Conservation (phyloP, 441 rosid genomes). For the Gossypium schwendimanii region DNA sequence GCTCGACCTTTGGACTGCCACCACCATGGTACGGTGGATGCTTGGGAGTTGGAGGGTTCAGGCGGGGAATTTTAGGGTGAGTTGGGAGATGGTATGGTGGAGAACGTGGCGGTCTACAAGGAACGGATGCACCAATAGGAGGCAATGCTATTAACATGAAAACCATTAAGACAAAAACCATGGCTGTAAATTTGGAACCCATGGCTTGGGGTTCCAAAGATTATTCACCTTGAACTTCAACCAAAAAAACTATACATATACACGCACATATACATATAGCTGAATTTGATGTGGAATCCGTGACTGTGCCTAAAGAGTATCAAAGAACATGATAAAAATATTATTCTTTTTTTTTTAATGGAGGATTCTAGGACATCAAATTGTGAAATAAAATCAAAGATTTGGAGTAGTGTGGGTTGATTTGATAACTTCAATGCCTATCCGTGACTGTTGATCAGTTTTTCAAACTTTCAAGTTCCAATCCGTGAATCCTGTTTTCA, state of each 20-base stretch:
- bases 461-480: neutral
- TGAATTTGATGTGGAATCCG: conserved; percentile 31
- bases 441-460: conserved; percentile 8
- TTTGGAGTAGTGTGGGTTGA: neutral
- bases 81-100: conserved; percentile 21
- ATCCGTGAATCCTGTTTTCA: conserved; percentile 1
- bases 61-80: conserved; percentile 31
- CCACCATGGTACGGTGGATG: conserved; percentile 54
- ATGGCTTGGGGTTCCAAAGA: conserved; percentile 26
- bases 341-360: neutral
- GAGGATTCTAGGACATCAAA: neutral
- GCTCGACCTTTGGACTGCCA: conserved; percentile 32
- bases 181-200: conserved; percentile 36
- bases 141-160: conserved; percentile 48
- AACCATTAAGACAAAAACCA: conserved; percentile 45
- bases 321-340: neutral
- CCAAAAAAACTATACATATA: neutral
- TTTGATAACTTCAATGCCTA: conserved; percentile 12
- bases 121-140: conserved; percentile 53
- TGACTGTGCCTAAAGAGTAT: conserved; percentile 25
- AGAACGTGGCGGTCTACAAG: conserved; percentile 50
- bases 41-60: conserved; percentile 29
- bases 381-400: conserved; percentile 3
- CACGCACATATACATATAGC: conserved; percentile 20
- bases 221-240: neutral